phyloP scores from a whole-genome alignment of 2,329 filamentous ascomycete genomes.

The Clonostachys solani region DNA sequence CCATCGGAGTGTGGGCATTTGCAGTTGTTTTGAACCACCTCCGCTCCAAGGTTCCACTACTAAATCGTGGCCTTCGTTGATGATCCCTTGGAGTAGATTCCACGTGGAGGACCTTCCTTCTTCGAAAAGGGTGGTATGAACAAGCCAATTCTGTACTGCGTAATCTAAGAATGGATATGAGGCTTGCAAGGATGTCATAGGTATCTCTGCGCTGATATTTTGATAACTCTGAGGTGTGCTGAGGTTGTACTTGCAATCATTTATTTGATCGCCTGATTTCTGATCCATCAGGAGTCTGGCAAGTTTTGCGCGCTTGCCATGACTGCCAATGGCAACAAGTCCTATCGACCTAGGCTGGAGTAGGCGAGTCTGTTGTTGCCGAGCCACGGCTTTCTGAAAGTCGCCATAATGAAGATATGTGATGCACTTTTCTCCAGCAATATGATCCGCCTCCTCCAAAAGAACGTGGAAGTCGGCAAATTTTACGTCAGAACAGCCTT shows the following conservation, averaged over 20 bases:
- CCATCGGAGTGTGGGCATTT: too few relatives aligned
- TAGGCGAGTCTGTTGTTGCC: background rate
- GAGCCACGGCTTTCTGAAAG: constrained; percentile 22
- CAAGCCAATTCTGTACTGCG: constrained; percentile 4
- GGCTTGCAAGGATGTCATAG: background rate
- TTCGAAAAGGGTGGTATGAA: constrained; percentile 2
- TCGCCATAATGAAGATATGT: constrained; percentile 32
- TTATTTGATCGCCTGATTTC: background rate
- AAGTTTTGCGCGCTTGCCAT: too few relatives aligned
- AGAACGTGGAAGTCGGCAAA: constrained; percentile 15
- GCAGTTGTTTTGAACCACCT: too few relatives aligned
- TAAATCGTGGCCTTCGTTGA: background rate
- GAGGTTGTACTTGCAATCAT: background rate
- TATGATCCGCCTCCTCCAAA: constrained; percentile 14
- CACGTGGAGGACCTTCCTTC: constrained; percentile 1
- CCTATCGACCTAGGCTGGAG: too few relatives aligned
- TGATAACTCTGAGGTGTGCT: background rate
- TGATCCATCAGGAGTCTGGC: too few relatives aligned
- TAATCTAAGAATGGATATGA: constrained; percentile 6
- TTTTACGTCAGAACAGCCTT: constrained; percentile 4
- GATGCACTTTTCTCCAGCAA: constrained; percentile 27
- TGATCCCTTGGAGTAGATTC: background rate
- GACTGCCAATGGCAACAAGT: too few relatives aligned
- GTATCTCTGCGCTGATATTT: background rate
- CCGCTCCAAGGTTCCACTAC: background rate